Base-by-base conservation (phyloP, 179 eudicot genomes). In the Actinidia chinensis region DNA sequence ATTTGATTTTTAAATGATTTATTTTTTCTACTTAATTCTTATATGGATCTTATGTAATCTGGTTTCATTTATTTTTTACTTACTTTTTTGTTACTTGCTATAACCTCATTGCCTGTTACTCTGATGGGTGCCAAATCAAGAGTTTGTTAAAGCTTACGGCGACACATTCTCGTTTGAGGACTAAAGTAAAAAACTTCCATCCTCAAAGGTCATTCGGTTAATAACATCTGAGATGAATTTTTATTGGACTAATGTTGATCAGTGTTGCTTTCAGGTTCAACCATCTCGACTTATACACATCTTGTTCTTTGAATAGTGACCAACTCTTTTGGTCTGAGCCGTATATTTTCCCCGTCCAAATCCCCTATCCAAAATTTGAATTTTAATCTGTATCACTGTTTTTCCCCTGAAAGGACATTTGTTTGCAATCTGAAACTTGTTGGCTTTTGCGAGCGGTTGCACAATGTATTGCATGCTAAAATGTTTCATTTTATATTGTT, bases 221-320 rank as follows among this genome's bases (percentile, higher is more conserved):
- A 81, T 75, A 90, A 83, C 79, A 79, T 92, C 2, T 97, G 90
- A 52, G 99, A 96, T 80, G 99, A 96, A 3, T 88, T 80, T 79
- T 89, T 89, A 96, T 78, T 96, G 98, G 97, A 96, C 97, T 74
- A 96, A 94, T 50, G 94, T 96, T 79, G 99, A 96, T 85, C 91
- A 98, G 76, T 85, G 85, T 96, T 79, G 92, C 96, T 73, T 91
- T 94, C 97, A 96, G 98, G 99, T 96, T 71, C 68, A 48, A 58
- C 74, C 58, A 71, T 59, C 61, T 78, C 42, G 56, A 61, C 59
- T 74, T 73, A n/a, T 76, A 8, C 55, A 43, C 11, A 0, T 73
- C 46, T 52, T 47, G 20, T 61, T 22, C 18, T 54, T 9, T 54
- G 25, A 54, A n/a, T 40, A 60, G 50, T 56, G 36, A n/a, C 9